Evolutionary conservation across 1,284 basidiomycete genomes (phyloP).

Genomic region (Boletus sp.): DNA sequence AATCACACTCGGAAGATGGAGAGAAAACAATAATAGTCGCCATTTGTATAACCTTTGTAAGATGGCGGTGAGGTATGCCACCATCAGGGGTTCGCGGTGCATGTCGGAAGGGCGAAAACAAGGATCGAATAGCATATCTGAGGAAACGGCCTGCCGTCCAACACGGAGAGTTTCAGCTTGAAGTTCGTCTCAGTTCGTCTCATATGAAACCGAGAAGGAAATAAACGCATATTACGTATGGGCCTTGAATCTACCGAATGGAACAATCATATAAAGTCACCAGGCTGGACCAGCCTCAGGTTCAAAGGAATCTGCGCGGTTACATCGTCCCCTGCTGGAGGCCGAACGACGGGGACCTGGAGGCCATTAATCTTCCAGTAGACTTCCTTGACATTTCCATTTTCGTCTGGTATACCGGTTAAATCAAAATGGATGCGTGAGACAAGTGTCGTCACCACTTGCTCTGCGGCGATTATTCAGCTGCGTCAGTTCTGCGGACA

Average conservation of each 20-base stretch:
- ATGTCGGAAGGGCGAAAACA: not conserved
- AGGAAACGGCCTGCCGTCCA: not conserved
- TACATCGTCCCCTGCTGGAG: conserved; percentile 33
- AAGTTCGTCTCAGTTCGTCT: too few relatives aligned
- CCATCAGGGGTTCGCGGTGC: not conserved
- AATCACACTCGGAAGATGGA: too few relatives aligned
- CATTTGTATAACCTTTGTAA: not conserved
- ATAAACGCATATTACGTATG: not conserved
- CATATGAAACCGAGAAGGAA: not conserved
- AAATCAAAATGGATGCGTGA: conserved; percentile 35
- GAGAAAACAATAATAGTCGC: not conserved
- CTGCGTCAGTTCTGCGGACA: conserved; percentile 1
- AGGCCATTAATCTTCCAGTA: conserved; percentile 38
- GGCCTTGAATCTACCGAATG: not conserved
- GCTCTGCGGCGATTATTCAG: conserved; percentile 18
- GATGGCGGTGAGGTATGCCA: not conserved
- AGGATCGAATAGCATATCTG: too few relatives aligned
- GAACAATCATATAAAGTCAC: conserved; percentile 27
- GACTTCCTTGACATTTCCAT: conserved; percentile 34
- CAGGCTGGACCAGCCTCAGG: conserved; percentile 26
- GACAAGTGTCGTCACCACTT: conserved; percentile 31
- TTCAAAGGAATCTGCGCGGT: conserved; percentile 35
- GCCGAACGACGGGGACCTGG: conserved; percentile 37
- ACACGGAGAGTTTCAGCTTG: not conserved
- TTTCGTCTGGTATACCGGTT: conserved; percentile 27